Conservation (phyloP, 1,284 basidiomycete species). For the Ustilago nuda region DNA sequence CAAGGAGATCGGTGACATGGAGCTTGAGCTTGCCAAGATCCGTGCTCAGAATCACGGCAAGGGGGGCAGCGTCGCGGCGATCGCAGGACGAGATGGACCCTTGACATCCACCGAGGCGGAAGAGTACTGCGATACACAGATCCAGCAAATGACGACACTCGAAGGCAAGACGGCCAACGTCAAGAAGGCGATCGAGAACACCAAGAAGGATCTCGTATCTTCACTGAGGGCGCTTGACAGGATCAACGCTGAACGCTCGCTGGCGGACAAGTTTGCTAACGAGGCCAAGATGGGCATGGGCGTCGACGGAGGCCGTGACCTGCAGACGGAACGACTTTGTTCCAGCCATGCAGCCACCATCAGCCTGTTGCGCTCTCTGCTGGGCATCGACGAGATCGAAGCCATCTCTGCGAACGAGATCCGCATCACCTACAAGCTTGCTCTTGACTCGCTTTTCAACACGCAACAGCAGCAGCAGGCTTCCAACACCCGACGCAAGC, state of each 20-base stretch:
- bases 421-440: slow-evolving; percentile 48
- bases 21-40: slow-evolving; percentile 61
- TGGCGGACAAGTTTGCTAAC: slow-evolving; percentile 60
- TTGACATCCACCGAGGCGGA: slow-evolving; percentile 59
- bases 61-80: slow-evolving; percentile 43
- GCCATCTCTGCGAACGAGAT: slow-evolving; percentile 37
- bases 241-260: slow-evolving; percentile 58
- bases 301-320: slow-evolving; percentile 56
- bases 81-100: slow-evolving; percentile 52
- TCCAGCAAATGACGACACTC: slow-evolving; percentile 56
- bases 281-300: slow-evolving; percentile 61
- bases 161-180: slow-evolving; percentile 53
- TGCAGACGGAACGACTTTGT: slow-evolving; percentile 59
- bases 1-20: slow-evolving; percentile 61
- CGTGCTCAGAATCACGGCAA: slow-evolving; percentile 53
- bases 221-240: slow-evolving; percentile 54
- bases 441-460: slow-evolving; percentile 33
- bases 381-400: slow-evolving; percentile 52
- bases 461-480: slow-evolving; percentile 19
- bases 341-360: slow-evolving; percentile 50
- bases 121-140: slow-evolving; percentile 54
- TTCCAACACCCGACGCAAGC: slow-evolving; percentile 29
- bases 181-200: slow-evolving; percentile 51
- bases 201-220: slow-evolving; percentile 59
- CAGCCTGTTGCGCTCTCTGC: slow-evolving; percentile 37